Conservation (phyloP, 352 stramenopile species). For the Phytopythium kandeliae region DNA sequence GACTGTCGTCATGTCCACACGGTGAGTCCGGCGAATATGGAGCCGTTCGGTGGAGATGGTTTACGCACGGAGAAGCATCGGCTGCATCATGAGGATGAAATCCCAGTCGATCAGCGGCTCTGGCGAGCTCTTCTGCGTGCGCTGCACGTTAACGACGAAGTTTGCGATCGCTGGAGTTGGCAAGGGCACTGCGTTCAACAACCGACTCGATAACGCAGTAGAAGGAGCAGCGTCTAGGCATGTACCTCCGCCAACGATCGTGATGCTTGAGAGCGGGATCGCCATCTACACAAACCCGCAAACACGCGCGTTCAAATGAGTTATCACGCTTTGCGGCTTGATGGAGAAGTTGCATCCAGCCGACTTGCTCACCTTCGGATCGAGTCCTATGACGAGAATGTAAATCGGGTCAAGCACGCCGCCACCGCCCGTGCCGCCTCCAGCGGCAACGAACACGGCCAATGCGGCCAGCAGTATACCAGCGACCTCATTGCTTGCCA, state of each 20-base stretch:
- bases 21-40: not conserved
- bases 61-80: conserved; percentile 70
- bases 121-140: conserved; percentile 85
- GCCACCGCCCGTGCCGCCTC: conserved; percentile 88
- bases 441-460: conserved; percentile 82
- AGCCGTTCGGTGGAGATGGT: no score
- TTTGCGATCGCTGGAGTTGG: conserved; percentile 87
- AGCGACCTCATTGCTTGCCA: conserved; percentile 22
- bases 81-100: conserved; percentile 96
- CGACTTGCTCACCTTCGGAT: conserved; percentile 53
- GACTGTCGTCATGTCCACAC: conserved; percentile 18
- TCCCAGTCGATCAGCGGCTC: conserved; percentile 96
- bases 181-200: no score
- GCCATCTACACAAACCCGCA: conserved; percentile 57
- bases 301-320: no score
- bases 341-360: no score
- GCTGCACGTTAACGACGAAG: conserved; percentile 87
- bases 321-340: not conserved
- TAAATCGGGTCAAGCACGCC: conserved; percentile 96
- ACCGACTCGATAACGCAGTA: no score
- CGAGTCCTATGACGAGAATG: conserved; percentile 92
- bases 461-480: conserved; percentile 49
- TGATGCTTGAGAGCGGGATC: conserved; percentile 95
- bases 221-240: not conserved
- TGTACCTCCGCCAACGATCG: conserved; percentile 88